These are phyloP conservation scores for Francoa sonchifolia DNA, from an alignment of 441 rosid genomes.

Conservation along the genomic window DNA sequence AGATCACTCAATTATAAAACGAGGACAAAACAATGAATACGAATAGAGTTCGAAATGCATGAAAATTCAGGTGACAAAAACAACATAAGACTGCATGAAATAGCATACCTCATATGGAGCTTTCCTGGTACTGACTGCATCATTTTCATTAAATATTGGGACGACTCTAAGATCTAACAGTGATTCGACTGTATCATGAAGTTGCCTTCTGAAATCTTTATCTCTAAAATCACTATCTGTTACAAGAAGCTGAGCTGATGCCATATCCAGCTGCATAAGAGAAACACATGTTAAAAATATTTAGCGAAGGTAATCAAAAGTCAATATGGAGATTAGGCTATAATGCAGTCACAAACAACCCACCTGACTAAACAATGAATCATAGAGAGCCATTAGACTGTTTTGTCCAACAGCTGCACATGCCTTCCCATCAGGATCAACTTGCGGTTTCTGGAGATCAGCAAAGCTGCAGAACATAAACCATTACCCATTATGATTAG, in stretches of 20 bases:
- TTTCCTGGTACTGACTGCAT: constrained; percentile 90
- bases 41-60: constrained; percentile 1
- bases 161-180: constrained; percentile 54
- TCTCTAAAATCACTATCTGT: constrained; percentile 84
- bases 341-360: constrained; percentile 4
- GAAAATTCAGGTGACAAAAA: not conserved
- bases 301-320: not conserved
- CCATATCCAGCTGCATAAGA: constrained; percentile 68
- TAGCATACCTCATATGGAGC: constrained; percentile 95
- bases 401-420: constrained; percentile 99
- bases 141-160: constrained; percentile 96
- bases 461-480: constrained; percentile 51
- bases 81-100: too few species aligned
- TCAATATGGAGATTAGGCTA: not conserved
- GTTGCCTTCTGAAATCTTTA: constrained; percentile 68
- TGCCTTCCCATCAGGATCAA: constrained; percentile 88
- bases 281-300: too few species aligned
- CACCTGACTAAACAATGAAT: constrained; percentile 81
- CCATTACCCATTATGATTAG: not conserved
- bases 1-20: constrained; percentile 6
- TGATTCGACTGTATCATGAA: constrained; percentile 61
- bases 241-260: constrained; percentile 91
- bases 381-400: constrained; percentile 90
- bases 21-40: not conserved
- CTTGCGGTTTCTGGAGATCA: constrained; percentile 89